Evolutionary conservation across 2,329 filamentous ascomycete genomes (phyloP), one percentile per base, ranked within the genome.

Genomic region (Alternaria dauci): DNA sequence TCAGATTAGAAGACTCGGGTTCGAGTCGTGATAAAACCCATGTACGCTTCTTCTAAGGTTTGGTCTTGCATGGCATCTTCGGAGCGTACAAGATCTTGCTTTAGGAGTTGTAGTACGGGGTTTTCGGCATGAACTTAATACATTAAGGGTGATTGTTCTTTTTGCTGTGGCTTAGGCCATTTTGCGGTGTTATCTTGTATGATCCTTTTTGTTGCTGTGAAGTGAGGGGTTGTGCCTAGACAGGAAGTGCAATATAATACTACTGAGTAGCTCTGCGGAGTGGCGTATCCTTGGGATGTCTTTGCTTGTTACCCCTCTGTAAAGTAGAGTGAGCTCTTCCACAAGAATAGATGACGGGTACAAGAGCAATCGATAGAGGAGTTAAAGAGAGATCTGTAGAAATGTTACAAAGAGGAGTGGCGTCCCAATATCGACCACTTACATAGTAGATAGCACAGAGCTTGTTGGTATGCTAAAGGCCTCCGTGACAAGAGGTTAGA

Each of bases 1-100:
- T 20, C 23, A 39, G 16, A 36, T 14, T 52, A 3, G 48, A 28
- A 26, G 38, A 34, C 25, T 25, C 16, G 9, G 20, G 34, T 52
- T 52, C 48, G 34, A 52, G 34, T 52, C 34, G 34, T 36, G 47
- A 51, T 51, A 51, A 51, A 51, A 51, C 8, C 20, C n/a, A 20
- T 26, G 16, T 23, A 38, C 20, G 20, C 20, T 23, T 16, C 14
- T 16, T 26, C 47, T 32, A 51, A 38, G 20, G 34, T 7, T 11
- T 32, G 12, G 12, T 12, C 32, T 25, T 20, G 47, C 5, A 16
- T 36, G 47, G 47, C 20, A 38, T 51, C 30, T 38, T 36, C 32
- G 32, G 44, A 48, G 44, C 28, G 34, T 30, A 20, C 12, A 34
- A 14, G 28, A 34, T 14, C 12, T 28, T 11, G 14, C 12, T 2